phyloP scores from a whole-genome alignment of 2,329 filamentous ascomycete species.

The Neurospora sp. region DNA sequence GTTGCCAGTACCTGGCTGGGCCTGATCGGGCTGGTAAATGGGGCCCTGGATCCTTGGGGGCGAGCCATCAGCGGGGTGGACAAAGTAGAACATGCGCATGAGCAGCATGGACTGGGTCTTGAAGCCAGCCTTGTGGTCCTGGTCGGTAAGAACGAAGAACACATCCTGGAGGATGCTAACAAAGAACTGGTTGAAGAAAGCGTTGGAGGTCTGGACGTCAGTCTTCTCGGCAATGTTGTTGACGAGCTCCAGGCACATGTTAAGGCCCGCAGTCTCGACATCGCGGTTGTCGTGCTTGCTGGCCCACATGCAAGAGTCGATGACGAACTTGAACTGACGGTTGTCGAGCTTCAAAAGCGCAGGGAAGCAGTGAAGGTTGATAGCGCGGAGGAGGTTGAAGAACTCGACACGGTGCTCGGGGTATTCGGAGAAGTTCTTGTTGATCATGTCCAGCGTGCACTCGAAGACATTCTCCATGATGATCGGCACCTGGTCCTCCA shows the following conservation, averaged over 20 bases:
- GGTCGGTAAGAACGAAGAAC: conserved; percentile 95
- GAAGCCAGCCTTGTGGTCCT: conserved; percentile 97
- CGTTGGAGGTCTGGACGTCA: conserved; percentile 74
- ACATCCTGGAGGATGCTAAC: conserved; percentile 93
- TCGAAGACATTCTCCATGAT: conserved; percentile 99
- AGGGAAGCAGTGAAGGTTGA: conserved; percentile 96
- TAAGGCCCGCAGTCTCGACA: conserved; percentile 89
- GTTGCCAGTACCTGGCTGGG: conserved; percentile 74
- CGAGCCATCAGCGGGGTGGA: conserved; percentile 59
- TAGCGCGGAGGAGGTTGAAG: conserved; percentile 91
- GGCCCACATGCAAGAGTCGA: conserved; percentile 99
- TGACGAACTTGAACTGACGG: conserved; percentile 97
- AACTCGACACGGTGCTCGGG: conserved; percentile 99
- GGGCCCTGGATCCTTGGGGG: conserved; percentile 84
- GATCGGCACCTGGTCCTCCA: conserved; percentile 95
- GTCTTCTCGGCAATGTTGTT: conserved; percentile 94
- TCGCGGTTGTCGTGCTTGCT: conserved; percentile 99
- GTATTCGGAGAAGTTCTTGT: conserved; percentile 99
- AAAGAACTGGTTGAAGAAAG: conserved; percentile 98
- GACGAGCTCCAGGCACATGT: conserved; percentile 96
- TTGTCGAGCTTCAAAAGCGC: conserved; percentile 89
- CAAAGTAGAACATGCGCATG: conserved; percentile 92
- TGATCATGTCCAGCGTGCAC: conserved; percentile 98
- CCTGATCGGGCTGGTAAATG: conserved; percentile 79
- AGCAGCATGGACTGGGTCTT: conserved; percentile 94